These are phyloP conservation scores for Pyrenophora tritici-repentis DNA, from an alignment of 2,329 filamentous ascomycete species.

Conservation along the genomic window DNA sequence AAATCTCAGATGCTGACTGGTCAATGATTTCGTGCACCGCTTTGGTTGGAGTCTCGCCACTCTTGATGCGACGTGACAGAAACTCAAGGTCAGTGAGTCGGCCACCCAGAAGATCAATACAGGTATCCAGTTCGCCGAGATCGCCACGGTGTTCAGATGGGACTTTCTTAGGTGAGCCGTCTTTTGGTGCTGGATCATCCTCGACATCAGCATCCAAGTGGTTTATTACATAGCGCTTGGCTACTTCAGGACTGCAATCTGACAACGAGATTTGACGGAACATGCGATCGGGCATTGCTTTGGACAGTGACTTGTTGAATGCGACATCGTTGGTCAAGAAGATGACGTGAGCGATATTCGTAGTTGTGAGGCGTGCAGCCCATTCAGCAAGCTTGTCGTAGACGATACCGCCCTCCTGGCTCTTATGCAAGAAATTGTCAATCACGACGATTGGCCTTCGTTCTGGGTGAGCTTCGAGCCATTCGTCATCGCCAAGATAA, in stretches of 20 bases:
- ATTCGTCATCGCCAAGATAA: slow-evolving; percentile 78
- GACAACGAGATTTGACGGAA: slow-evolving; percentile 85
- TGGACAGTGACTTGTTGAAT: slow-evolving; percentile 84
- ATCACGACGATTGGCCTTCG: slow-evolving; percentile 81
- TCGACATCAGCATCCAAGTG: slow-evolving; percentile 66
- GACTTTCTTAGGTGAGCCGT: slow-evolving; percentile 48
- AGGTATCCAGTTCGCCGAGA: slow-evolving; percentile 75
- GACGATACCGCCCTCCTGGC: slow-evolving; percentile 53
- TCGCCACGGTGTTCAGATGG: slow-evolving; percentile 58
- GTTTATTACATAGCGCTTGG: slow-evolving; percentile 86
- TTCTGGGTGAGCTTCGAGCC: slow-evolving; percentile 87
- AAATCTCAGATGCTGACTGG: slow-evolving; percentile 84
- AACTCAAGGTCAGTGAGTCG: slow-evolving; percentile 96
- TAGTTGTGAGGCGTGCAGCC: slow-evolving; percentile 80
- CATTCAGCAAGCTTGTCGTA: slow-evolving; percentile 73
- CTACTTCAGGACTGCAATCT: slow-evolving; percentile 81
- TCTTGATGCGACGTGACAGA: slow-evolving; percentile 84
- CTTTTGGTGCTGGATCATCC: slow-evolving; percentile 48
- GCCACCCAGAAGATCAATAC: slow-evolving; percentile 82
- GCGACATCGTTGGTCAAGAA: slow-evolving; percentile 90
- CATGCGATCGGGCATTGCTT: slow-evolving; percentile 86
- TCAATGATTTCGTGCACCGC: slow-evolving; percentile 88
- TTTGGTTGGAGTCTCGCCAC: slow-evolving; percentile 78
- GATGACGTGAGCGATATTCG: slow-evolving; percentile 90
- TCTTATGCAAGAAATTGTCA: slow-evolving; percentile 88